Evolutionary conservation across 148 eudicot species (phyloP), one percentile per base, ranked within the genome.

Genomic region (Agrostemma githago): DNA sequence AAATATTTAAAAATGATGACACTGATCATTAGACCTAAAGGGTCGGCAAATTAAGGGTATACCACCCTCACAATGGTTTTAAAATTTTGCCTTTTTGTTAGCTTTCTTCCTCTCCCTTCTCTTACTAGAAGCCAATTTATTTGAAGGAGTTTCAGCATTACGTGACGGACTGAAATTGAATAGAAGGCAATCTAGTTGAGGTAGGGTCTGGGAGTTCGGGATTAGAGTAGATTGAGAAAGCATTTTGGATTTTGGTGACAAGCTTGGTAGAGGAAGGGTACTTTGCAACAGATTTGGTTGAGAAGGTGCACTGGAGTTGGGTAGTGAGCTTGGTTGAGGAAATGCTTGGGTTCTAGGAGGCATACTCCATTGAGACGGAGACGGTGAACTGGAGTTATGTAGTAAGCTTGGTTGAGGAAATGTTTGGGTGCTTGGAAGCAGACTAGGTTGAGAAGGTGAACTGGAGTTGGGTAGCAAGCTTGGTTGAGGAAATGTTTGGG

Each of bases 81-180:
- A 71, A 37, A 62, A 12, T n/a, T 53, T 48, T 51, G 43, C 74
- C 62, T 77, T 84, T 78, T 82, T 79, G 16, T 78, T 84, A 60
- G 82, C 77, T 77, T 71, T 85, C 71, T 66, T 78, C n/a, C n/a
- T n/a, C 19, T 70, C 79, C 39, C 75, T 63, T 71, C 80, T 86
- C 74, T 12, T 77, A 0, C 66, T 78, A 81, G 80, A 51, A 20
- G 78, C 66, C 66, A 79, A 67, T 69, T 75, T 73, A 62, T 5
- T 39, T 11, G 37, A 19, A 54, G 66, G 56, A 78, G 76, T 75
- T 57, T 77, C 77, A 53, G 40, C 83, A 64, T 74, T 44, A 58
- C 43, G 40, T 26, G 86, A 56, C 10, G 85, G 86, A 70, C 74
- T 77, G 74, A 75, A 86, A 40, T 39, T 72, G 66, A 80, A 72